Conservation (phyloP, 148 eudicot species). For the Camellia granthamiana region DNA sequence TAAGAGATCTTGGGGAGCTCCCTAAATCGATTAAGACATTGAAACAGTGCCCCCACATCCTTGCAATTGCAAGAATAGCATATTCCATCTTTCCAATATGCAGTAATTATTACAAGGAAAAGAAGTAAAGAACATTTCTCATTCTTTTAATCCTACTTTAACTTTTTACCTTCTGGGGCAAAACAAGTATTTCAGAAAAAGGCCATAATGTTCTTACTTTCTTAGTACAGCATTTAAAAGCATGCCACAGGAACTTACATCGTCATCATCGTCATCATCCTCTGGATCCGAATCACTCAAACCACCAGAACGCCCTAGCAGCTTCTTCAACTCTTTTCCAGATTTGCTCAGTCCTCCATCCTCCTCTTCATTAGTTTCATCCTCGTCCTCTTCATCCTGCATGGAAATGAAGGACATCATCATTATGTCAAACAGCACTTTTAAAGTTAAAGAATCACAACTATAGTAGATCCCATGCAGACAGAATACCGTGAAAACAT, state of each 20-base stretch:
- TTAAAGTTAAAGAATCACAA: no score
- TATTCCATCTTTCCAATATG: neutral
- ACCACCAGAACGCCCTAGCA: conserved; percentile 76
- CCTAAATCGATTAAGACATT: neutral
- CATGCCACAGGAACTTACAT: conserved; percentile 43
- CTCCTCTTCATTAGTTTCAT: conserved; percentile 64
- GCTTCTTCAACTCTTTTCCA: conserved; percentile 91
- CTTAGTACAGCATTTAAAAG: neutral
- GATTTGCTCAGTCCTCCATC: conserved; percentile 87
- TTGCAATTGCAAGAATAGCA: neutral
- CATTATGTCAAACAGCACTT: neutral
- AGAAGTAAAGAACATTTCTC: neutral
- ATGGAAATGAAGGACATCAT: conserved; percentile 9
- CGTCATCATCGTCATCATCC: conserved; percentile 73
- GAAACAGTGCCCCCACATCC: neutral
- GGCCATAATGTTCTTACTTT: neutral
- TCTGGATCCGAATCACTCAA: conserved; percentile 83
- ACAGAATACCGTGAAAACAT: neutral
- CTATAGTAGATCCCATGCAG: neutral
- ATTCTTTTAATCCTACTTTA: neutral
- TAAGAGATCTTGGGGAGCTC: neutral
- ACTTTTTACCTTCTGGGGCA: neutral
- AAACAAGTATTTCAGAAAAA: conserved; percentile 9
- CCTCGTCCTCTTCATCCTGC: conserved; percentile 82
- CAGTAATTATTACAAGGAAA: neutral